Percentiles rank a stretch among this genome's conserved stretches.
These are phyloP conservation scores for Santalum album DNA, from an alignment of 164 flowering plant species.

Conservation along the genomic window DNA sequence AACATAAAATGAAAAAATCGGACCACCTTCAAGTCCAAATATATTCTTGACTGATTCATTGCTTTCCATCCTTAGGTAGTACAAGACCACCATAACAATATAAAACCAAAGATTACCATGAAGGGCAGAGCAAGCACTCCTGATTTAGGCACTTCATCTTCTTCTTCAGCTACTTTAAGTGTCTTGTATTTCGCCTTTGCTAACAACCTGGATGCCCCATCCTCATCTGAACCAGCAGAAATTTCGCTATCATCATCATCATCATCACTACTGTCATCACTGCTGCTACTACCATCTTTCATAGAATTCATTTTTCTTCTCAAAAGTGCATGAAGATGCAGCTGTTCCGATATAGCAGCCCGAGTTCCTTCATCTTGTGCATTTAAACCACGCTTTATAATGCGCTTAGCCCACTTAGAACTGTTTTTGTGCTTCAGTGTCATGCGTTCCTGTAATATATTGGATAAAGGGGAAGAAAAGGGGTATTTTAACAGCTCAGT, in stretches of 20 bases:
- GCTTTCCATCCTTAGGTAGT: too few species aligned
- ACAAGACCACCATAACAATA: not conserved
- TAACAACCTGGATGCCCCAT: slow-evolving; percentile 36
- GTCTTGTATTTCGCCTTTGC: slow-evolving; percentile 67
- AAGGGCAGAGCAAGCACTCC: slow-evolving; percentile 82
- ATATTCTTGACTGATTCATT: too few species aligned
- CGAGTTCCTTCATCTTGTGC: slow-evolving; percentile 86
- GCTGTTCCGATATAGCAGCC: slow-evolving; percentile 80
- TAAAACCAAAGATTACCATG: slow-evolving; percentile 47
- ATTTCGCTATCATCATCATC: slow-evolving; percentile 38
- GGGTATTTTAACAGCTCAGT: not conserved
- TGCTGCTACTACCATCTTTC: slow-evolving; percentile 57
- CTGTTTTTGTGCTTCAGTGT: slow-evolving; percentile 71
- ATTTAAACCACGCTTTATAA: slow-evolving; percentile 58
- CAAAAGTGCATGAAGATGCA: slow-evolving; percentile 57
- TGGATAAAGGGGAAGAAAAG: not conserved
- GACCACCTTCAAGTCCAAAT: too few species aligned
- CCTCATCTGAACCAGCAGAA: slow-evolving; percentile 35
- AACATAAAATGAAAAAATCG: slow-evolving; percentile 6
- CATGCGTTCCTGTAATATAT: slow-evolving; percentile 62
- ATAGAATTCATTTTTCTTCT: slow-evolving; percentile 75
- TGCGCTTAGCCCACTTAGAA: slow-evolving; percentile 78
- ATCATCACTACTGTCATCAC: slow-evolving; percentile 56
- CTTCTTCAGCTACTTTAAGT: slow-evolving; percentile 44
- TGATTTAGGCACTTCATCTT: slow-evolving; percentile 53